phyloP scores from a whole-genome alignment of 352 stramenopile genomes.

The Phytophthora melonis region DNA sequence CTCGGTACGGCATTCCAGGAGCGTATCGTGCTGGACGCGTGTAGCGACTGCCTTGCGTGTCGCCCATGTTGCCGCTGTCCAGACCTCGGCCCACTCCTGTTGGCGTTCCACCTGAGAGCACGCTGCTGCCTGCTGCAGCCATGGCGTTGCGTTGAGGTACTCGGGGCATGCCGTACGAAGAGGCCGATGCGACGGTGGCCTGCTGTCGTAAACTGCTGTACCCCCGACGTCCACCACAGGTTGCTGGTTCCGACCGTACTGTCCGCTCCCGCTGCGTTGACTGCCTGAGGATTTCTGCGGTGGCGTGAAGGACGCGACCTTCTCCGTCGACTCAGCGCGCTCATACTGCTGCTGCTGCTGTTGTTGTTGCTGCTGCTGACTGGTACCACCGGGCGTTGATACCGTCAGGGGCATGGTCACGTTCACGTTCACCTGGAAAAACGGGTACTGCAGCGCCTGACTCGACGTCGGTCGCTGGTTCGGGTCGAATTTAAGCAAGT shows the following conservation, averaged over 20 bases:
- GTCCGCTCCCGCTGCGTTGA: slow-evolving; percentile 51
- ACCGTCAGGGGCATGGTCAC: slow-evolving; percentile 76
- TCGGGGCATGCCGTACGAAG: slow-evolving; percentile 53
- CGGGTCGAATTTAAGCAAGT: slow-evolving; percentile 95
- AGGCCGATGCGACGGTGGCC: slow-evolving; percentile 17
- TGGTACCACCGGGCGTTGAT: slow-evolving; percentile 59
- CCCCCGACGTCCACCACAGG: slow-evolving; percentile 45
- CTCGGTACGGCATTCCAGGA: slow-evolving; percentile 62
- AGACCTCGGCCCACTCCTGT: slow-evolving; percentile 50
- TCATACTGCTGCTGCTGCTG: slow-evolving; percentile 70
- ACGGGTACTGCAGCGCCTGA: slow-evolving; percentile 95
- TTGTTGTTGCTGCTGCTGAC: slow-evolving; percentile 28
- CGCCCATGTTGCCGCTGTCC: slow-evolving; percentile 59
- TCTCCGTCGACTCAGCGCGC: slow-evolving; percentile 45
- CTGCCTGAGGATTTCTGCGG: slow-evolving; percentile 61
- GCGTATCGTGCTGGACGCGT: slow-evolving; percentile 82
- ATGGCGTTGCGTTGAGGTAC: slow-evolving; percentile 75
- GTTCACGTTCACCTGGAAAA: slow-evolving; percentile 93
- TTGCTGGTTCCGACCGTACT: slow-evolving; percentile 69
- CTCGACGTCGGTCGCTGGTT: slow-evolving; percentile 93
- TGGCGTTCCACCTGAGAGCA: slow-evolving; percentile 66
- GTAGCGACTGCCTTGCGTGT: slow-evolving; percentile 76
- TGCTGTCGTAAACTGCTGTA: slow-evolving; percentile 57
- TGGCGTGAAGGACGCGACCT: slow-evolving; percentile 62
- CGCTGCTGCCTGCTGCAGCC: slow-evolving; percentile 68